Conservation (phyloP, 2,329 filamentous ascomycete species). For the Alternaria triticimaculans region DNA sequence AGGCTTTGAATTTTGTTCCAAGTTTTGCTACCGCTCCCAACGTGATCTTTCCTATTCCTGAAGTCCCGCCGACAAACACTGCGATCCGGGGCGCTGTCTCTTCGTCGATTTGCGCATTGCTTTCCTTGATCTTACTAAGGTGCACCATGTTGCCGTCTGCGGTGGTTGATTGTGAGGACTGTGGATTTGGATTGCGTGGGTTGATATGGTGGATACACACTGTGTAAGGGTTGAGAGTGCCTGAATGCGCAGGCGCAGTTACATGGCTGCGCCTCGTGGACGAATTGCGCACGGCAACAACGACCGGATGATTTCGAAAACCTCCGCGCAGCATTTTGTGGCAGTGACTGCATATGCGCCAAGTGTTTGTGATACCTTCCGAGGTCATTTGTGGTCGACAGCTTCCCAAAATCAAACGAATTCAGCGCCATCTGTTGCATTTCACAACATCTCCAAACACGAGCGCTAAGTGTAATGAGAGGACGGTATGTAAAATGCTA, state of each 20-base stretch:
- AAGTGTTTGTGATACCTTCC: neutral
- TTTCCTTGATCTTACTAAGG: neutral
- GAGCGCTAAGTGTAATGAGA: neutral
- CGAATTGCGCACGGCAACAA: neutral
- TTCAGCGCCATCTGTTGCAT: neutral
- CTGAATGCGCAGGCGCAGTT: neutral
- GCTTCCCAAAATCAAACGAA: neutral
- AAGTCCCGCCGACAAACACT: slow-evolving; percentile 57
- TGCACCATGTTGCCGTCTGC: neutral
- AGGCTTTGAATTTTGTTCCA: slow-evolving; percentile 48
- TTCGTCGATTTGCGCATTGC: slow-evolving; percentile 51
- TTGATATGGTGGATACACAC: neutral
- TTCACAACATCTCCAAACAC: neutral
- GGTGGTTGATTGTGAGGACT: too few species aligned
- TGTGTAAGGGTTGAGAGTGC: neutral
- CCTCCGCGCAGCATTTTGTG: neutral
- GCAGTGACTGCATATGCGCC: neutral
- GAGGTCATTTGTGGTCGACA: neutral
- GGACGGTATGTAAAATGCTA: neutral
- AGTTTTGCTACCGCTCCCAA: slow-evolving; percentile 26
- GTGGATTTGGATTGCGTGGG: neutral
- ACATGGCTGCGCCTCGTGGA: neutral
- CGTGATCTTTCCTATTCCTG: slow-evolving; percentile 55
- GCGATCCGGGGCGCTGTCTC: slow-evolving; percentile 47
- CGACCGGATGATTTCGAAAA: neutral